A percentile compares a stretch with the other conserved stretches of the same genome.
Evolutionary conservation across 1,139 yeast genomes (phyloP).

Genomic region (Hyphopichia fennica): DNA sequence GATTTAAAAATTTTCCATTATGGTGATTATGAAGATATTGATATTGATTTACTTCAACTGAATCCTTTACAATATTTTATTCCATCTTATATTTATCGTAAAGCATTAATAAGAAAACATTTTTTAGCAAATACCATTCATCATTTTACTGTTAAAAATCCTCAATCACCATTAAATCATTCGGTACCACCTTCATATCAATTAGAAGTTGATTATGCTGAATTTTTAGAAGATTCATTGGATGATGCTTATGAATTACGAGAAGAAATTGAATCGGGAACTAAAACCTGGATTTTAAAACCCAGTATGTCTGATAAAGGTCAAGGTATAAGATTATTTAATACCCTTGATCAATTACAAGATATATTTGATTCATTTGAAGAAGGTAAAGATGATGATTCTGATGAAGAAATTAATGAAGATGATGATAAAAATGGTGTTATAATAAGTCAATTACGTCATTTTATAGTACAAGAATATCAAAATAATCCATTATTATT

Average conservation of each 20-base stretch:
- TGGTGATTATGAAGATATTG: slow-evolving; percentile 88
- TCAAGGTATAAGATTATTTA: slow-evolving; percentile 86
- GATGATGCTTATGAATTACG: slow-evolving; percentile 90
- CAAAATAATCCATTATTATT: slow-evolving; percentile 65
- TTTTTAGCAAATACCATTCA: slow-evolving; percentile 79
- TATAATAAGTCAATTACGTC: slow-evolving; percentile 83
- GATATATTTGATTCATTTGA: slow-evolving; percentile 82
- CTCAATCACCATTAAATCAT: slow-evolving; percentile 55
- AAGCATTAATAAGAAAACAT: slow-evolving; percentile 88
- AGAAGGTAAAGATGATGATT: slow-evolving; percentile 60
- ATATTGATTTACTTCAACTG: slow-evolving; percentile 59
- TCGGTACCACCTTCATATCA: slow-evolving; percentile 78
- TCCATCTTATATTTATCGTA: slow-evolving; percentile 81
- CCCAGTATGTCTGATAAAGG: slow-evolving; percentile 98
- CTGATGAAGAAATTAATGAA: slow-evolving; percentile 31
- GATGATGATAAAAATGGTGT: slow-evolving; percentile 53
- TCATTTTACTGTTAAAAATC: slow-evolving; percentile 71
- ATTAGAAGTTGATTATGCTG: slow-evolving; percentile 94
- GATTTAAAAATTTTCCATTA: slow-evolving; percentile 57
- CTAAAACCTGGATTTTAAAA: slow-evolving; percentile 82
- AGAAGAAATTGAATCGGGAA: slow-evolving; percentile 64
- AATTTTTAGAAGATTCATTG: slow-evolving; percentile 86
- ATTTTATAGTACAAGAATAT: slow-evolving; percentile 86
- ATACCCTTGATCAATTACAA: slow-evolving; percentile 76
- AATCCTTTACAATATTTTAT: slow-evolving; percentile 52